A percentile compares a stretch with the other conserved stretches of the same genome.
Evolutionary conservation across 805 yeast species (phyloP).

Genomic region (Monosporozyma yasuniensis): DNA sequence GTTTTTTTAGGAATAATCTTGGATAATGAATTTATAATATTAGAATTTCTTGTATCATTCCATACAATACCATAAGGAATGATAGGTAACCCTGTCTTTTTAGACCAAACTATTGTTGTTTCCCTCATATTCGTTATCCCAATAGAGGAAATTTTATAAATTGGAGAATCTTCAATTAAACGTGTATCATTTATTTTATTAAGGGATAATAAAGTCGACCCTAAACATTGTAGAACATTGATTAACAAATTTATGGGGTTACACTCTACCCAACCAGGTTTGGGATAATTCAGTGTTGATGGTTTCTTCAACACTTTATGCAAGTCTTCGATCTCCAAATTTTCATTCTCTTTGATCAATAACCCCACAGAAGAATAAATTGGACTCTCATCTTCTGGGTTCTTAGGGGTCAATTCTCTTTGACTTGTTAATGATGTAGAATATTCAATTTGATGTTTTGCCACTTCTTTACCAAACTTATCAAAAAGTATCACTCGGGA

Average conservation of each 20-base stretch:
- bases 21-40: conserved; percentile 55
- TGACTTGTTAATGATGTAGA: conserved; percentile 59
- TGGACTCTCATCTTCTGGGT: conserved; percentile 25
- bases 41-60: conserved; percentile 87
- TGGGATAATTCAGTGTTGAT: conserved; percentile 69
- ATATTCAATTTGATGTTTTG: conserved; percentile 86
- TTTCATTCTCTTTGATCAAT: conserved; percentile 50
- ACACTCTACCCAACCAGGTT: conserved; percentile 92
- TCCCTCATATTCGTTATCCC: conserved; percentile 97
- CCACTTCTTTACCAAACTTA: conserved; percentile 64
- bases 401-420: conserved; percentile 17
- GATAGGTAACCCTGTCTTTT: conserved; percentile 71
- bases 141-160: conserved; percentile 58
- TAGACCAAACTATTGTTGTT: conserved; percentile 84
- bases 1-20: conserved; percentile 44
- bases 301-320: conserved; percentile 31
- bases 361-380: conserved; percentile 70
- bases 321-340: conserved; percentile 54
- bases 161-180: conserved; percentile 35
- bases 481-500: conserved; percentile 80
- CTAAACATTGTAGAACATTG: conserved; percentile 72
- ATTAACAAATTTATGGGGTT: conserved; percentile 69
- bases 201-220: conserved; percentile 50
- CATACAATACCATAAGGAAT: conserved; percentile 82
- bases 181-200: conserved; percentile 47